Conservation (phyloP, 257 asterid species). For the Solanum dulcamara region DNA sequence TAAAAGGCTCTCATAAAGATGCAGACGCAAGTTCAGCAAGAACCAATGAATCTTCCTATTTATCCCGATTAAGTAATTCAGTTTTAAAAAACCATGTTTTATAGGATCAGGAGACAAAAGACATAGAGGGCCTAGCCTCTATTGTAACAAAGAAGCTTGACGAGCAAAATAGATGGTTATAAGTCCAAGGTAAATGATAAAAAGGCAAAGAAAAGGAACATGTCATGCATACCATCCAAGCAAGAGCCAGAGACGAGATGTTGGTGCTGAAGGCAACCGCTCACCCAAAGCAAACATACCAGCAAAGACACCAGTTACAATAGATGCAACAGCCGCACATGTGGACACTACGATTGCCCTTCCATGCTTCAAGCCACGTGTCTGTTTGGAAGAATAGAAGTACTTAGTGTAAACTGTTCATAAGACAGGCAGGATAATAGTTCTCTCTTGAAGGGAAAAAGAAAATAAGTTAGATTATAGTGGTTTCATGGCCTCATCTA, state of each 20-base stretch:
- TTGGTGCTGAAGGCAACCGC: slow-evolving; percentile 71
- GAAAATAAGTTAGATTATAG: neutral
- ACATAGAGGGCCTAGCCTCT: neutral
- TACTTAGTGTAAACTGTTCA: neutral
- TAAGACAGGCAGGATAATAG: neutral
- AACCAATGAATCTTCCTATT: neutral
- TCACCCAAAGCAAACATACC: slow-evolving; percentile 98
- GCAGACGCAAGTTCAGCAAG: neutral
- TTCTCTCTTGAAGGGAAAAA: neutral
- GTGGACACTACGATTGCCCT: slow-evolving; percentile 96
- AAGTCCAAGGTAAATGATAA: neutral
- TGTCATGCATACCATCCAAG: slow-evolving; percentile 67
- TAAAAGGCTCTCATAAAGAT: neutral
- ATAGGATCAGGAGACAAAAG: neutral
- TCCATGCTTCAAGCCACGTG: slow-evolving; percentile 94
- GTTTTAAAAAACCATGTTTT: neutral
- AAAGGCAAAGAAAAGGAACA: neutral
- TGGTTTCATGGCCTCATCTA: neutral
- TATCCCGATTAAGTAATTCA: neutral
- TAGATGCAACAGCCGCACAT: slow-evolving; percentile 98
- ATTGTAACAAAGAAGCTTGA: neutral
- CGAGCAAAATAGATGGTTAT: neutral
- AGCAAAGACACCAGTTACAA: slow-evolving; percentile 89
- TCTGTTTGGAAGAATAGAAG: slow-evolving; percentile 24
- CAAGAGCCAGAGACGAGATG: slow-evolving; percentile 63